Conservation (phyloP, 306 rosid genomes). For the Canavalia ensiformis region DNA sequence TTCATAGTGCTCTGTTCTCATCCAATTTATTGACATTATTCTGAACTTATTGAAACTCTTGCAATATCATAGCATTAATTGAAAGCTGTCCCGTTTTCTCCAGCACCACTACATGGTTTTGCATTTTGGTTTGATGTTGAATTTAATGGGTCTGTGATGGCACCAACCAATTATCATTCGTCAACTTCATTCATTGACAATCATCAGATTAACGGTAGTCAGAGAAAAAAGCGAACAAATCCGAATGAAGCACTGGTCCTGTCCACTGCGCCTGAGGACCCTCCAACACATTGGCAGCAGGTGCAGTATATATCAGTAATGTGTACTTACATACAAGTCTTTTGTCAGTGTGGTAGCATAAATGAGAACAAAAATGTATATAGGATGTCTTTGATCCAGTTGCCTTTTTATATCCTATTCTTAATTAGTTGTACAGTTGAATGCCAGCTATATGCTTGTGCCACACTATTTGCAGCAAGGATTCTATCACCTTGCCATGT, state of each 20-base stretch:
- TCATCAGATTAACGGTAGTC: slow-evolving; percentile 71
- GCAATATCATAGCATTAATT: slow-evolving; percentile 24
- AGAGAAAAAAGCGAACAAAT: slow-evolving; percentile 79
- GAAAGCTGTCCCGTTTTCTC: slow-evolving; percentile 41
- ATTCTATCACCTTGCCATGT: neutral
- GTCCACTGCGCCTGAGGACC: slow-evolving; percentile 99
- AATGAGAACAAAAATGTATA: neutral
- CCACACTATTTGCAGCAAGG: slow-evolving; percentile 10
- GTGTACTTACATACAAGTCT: slow-evolving; percentile 2
- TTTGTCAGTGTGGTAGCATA: neutral
- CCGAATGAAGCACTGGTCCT: slow-evolving; percentile 81
- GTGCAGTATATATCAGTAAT: slow-evolving; percentile 49
- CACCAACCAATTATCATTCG: slow-evolving; percentile 56
- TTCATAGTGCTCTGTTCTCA: slow-evolving; percentile 2
- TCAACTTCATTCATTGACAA: slow-evolving; percentile 54
- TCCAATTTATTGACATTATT: slow-evolving; percentile 17
- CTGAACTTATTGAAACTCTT: neutral
- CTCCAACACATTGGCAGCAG: slow-evolving; percentile 99
- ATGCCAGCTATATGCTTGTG: slow-evolving; percentile 2
- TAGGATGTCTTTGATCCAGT: neutral
- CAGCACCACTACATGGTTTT: slow-evolving; percentile 99
- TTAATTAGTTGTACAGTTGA: neutral
- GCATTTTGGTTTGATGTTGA: slow-evolving; percentile 99
- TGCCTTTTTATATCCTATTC: slow-evolving; percentile 6
- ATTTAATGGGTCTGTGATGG: slow-evolving; percentile 72